Evolutionary conservation across 371 early-diverging fungal genomes (phyloP).

Genomic region (Blakeslea trispora): DNA sequence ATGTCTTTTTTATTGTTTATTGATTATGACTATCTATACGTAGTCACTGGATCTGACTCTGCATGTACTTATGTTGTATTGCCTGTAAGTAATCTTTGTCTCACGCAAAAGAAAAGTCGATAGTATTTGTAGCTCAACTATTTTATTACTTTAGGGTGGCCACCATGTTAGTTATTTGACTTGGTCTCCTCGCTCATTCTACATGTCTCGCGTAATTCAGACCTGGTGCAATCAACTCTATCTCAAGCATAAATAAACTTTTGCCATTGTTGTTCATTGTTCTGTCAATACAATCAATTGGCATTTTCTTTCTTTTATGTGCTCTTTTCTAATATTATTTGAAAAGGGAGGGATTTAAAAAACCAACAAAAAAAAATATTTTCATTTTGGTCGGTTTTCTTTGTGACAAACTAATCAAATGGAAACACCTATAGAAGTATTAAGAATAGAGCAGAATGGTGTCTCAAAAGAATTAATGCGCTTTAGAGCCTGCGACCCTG

Average conservation of each 20-base stretch:
- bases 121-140: too few species aligned
- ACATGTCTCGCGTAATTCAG: conserved; percentile 33
- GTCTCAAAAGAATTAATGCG: conserved; percentile 74
- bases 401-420: background rate
- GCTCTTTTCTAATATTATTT: background rate
- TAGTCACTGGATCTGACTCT: background rate
- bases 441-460: conserved; percentile 46
- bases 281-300: background rate
- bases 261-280: background rate
- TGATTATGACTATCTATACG: too few species aligned
- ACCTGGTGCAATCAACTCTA: conserved; percentile 39
- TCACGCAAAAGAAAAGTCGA: too few species aligned
- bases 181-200: conserved; percentile 47
- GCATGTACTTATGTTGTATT: conserved; percentile 10
- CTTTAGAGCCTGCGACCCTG: conserved; percentile 76
- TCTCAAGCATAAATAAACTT: conserved; percentile 6
- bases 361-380: too few species aligned
- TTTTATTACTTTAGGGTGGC: too few species aligned
- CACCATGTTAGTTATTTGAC: conserved; percentile 37
- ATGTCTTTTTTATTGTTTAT: too few species aligned
- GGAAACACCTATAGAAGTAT: conserved; percentile 45
- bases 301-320: background rate
- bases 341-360: too few species aligned
- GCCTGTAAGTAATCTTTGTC: conserved; percentile 18
- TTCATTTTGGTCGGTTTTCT: too few species aligned